Base-by-base conservation (phyloP, 371 early-diverging fungal genomes). In the Lichtheimia corymbifera region DNA sequence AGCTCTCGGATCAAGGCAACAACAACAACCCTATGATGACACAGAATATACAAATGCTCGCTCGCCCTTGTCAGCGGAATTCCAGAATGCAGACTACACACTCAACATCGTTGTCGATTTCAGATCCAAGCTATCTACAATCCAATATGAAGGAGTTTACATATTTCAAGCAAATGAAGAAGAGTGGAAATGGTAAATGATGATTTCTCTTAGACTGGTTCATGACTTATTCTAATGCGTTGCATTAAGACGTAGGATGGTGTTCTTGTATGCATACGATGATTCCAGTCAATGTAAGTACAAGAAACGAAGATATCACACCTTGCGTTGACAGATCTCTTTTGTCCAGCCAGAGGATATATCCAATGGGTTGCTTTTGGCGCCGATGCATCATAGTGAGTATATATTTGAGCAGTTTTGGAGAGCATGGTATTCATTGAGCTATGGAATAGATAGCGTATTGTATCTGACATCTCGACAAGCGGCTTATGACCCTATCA, bases 111-210 rank as follows among this genome's bases (percentile, higher is more conserved):
- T 11, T 53, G 28, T 45, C 56, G 2, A 56, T 56, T 56, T 24
- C 20, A 15, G 56, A 56, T 56, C 56, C 56, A 17, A 35, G 25
- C 7, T 56, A 56, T 22, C 56, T 56, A 24, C 25, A 44, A 56
- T 56, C 56, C 20, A 42, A 45, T 9, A 22, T 45, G 7, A 56
- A 41, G 11, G 18, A 56, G 7, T 45, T 56, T 15, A 7, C 9
- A 3, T 56, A 56, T 56, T 42, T 56, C 11, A 56, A 56, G 24
- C 56, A 42, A 45, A 56, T 17, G 17, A 56, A 24, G 45, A 42
- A 47, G 47, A 22, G 41, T 15, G 47, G 47, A 9, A 35, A 35
- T 20, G 47, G 47, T 20, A 11, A 47, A 15, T n/a, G 47, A 5
- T 0, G 5, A n/a, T 28, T 25, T 51, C 25, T 25, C 20, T 17